Evolutionary conservation across 1,139 yeast species (phyloP), one percentile per base, ranked within the genome.

Genomic region (Geotrichum carabidarum): DNA sequence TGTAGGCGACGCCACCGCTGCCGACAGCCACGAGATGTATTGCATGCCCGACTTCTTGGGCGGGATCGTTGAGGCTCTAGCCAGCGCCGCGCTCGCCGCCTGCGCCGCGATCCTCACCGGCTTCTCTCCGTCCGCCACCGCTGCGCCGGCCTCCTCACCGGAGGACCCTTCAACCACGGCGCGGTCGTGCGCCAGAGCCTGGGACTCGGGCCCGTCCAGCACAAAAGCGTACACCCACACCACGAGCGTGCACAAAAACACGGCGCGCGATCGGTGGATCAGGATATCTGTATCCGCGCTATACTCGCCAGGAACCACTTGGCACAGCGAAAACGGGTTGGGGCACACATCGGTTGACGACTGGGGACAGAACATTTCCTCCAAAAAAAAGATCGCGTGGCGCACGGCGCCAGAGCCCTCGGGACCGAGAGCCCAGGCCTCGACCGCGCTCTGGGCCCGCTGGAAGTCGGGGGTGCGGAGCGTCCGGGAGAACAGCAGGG

Each of bases 181-280:
- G 27, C 27, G 5, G n/a, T 22, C 27, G 27, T 22, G 27, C 4
- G 27, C 27, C 27, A 22, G 44, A 7, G 63, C 67, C 17, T 66
- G 65, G 2, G 72, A 65, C 62, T 84, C 89, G 0, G 86, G 82
- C 0, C 90, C 90, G 44, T 74, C 73, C 2, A 73, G 63, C 31
- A 74, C 71, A 65, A 70, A 82, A 51, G 78, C 79, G 61, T 76
- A 83, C 0, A 82, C 74, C 84, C 86, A 84, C 2, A 83, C 68
- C 37, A 83, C 73, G 50, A 84, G 64, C 0, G 79, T 71, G 3
- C 81, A 75, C 51, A 80, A 69, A 6, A 80, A 81, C 17, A 84
- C 67, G 37, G 81, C 78, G 60, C 81, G 79, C 22, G 82, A 77
- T 45, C 89, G 72, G 61, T 82, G 81, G 30, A 78, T 69, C 42